Base-by-base conservation (phyloP, 169 alveolate species). In the Plasmodium fragile region DNA sequence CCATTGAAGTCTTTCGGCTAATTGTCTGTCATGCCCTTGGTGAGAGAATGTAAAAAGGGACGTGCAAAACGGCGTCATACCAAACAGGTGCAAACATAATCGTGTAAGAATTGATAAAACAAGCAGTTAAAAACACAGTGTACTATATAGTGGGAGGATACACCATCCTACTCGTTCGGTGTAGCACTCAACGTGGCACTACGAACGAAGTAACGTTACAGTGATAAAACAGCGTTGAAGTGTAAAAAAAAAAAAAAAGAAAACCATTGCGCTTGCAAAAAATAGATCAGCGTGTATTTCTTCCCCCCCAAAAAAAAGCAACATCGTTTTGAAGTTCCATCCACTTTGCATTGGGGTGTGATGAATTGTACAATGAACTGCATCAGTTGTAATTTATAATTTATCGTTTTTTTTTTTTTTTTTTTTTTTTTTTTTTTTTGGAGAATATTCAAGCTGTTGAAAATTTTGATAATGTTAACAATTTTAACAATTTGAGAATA, bases 331-430 rank as follows among this genome's bases (percentile, higher is more conserved):
- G 43, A 34, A 30, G 82, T 18, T 75, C 36, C 59, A 36, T 32
- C 34, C 4, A 18, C 59, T 22, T 75, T 75, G 43, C 82, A 75
- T 7, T n/a, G n/a, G 32, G 43, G 82, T 75, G n/a, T 43, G 43
- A 75, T 75, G 82, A n/a, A 32, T 75, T 75, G 30, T 34, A 70
- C 80, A 70, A 70, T n/a, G 80, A 70, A 70, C 43, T 16, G 6
- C 25, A 32, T 11, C 28, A 75, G 0, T 0, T 75, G 28, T 34
- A 75, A 34, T 75, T 34, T 75, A 65, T 65, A 25, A 65, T 65
- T 65, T 25, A 25, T 65, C 6, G 13, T n/a, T 65, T 8, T 4
- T 65, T 22, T 25, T 25, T 53, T 53, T 53, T 7, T 13, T 52
- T 53, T 55, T 55, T n/a, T 55, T 55, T 55, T 65, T 65, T 65